Conservation (phyloP, 257 asterid genomes). For the Henckelia pumila region DNA sequence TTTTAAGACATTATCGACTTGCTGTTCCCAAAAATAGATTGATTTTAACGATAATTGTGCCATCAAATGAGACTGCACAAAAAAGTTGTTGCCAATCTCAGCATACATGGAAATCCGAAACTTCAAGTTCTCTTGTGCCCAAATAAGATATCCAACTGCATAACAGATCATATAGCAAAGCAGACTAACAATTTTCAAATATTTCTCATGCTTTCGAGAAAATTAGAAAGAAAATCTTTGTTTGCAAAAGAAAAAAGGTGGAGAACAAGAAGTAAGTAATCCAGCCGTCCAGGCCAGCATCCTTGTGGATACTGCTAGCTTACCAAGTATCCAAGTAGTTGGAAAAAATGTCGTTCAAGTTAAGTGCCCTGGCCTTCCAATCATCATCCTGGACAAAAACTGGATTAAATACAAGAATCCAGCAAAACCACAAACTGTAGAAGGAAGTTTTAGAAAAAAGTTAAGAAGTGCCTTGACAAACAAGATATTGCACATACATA, state of each 20-base stretch:
- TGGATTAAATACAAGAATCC: conserved; percentile 12
- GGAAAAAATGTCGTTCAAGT: conserved; percentile 57
- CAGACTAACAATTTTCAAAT: background rate
- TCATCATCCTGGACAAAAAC: conserved; percentile 48
- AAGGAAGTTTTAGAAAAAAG: background rate
- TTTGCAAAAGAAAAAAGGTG: background rate
- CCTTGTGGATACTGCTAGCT: conserved; percentile 13
- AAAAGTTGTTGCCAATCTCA: background rate
- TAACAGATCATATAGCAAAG: background rate
- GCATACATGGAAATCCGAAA: background rate
- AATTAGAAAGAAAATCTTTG: background rate
- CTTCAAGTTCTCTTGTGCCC: background rate
- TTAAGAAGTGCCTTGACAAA: conserved; percentile 11
- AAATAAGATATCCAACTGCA: background rate
- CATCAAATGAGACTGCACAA: background rate
- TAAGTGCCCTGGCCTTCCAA: conserved; percentile 58
- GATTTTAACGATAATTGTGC: background rate
- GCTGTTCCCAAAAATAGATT: background rate
- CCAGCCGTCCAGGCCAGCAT: background rate
- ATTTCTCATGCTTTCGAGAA: background rate
- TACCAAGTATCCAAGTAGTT: conserved; percentile 56
- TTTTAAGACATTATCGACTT: no score
- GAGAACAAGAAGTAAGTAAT: background rate
- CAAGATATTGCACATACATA: background rate
- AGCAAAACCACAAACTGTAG: background rate